phyloP scores from a whole-genome alignment of 345 rosid genomes.

The Hypericum perforatum region DNA sequence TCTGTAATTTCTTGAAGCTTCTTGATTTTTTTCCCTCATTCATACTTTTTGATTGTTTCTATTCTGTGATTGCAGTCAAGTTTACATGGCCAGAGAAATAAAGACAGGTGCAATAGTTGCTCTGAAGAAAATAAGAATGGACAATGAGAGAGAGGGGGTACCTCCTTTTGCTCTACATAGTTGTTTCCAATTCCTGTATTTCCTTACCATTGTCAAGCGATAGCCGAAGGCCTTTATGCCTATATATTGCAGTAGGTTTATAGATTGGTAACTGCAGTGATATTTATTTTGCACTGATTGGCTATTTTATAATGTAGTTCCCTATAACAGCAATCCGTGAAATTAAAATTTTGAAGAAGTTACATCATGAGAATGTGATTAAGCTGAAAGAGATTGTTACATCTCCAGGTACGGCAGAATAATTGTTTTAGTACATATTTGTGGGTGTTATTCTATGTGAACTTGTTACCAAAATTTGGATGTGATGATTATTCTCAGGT shows the following conservation, averaged over 20 bases:
- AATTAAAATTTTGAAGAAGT: conserved; percentile 69
- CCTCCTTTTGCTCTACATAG: conserved; percentile 8
- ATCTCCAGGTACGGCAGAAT: conserved; percentile 41
- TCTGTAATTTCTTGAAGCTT: too few species aligned
- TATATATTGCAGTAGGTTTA: too few species aligned
- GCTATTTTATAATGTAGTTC: conserved; percentile 29
- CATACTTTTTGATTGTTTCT: neutral
- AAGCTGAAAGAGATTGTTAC: conserved; percentile 71
- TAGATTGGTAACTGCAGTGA: neutral
- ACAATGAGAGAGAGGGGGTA: conserved; percentile 96
- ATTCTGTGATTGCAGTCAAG: conserved; percentile 51
- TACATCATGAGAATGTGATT: conserved; percentile 60
- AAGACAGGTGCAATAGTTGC: conserved; percentile 91
- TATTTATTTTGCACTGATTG: neutral
- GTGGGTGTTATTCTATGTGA: neutral
- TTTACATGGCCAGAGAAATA: conserved; percentile 87
- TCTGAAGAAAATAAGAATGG: conserved; percentile 93
- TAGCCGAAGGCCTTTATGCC: too few species aligned
- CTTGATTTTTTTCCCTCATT: too few species aligned
- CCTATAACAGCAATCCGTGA: conserved; percentile 79
- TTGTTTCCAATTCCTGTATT: too few species aligned
- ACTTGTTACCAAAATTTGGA: conserved; percentile 1
- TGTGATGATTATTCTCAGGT: conserved; percentile 28
- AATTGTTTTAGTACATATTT: neutral
- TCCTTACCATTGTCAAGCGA: too few species aligned